These are phyloP conservation scores for Pseudocercospora vitis DNA, from an alignment of 2,329 filamentous ascomycete genomes.

Conservation along the genomic window DNA sequence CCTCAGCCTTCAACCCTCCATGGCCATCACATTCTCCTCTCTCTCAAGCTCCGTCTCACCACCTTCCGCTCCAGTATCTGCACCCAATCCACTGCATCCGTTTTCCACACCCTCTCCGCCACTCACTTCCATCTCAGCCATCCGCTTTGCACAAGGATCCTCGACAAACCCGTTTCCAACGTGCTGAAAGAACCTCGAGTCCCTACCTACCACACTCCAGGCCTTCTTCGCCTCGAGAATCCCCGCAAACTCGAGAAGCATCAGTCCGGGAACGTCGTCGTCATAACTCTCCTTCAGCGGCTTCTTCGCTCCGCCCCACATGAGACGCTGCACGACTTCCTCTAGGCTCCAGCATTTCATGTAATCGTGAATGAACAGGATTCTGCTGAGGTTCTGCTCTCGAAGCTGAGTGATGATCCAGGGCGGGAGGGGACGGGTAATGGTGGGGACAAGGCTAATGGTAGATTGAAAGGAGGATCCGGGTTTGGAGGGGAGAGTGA, in stretches of 20 bases:
- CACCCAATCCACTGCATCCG: not conserved
- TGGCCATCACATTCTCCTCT: too few relatives aligned
- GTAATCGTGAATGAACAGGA: slow-evolving; percentile 14
- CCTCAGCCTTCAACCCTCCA: too few relatives aligned
- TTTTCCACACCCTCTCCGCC: not conserved
- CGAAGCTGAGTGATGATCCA: slow-evolving; percentile 6
- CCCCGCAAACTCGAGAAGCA: slow-evolving; percentile 18
- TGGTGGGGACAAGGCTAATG: slow-evolving; percentile 10
- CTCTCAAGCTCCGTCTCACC: too few relatives aligned
- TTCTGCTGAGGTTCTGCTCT: slow-evolving; percentile 10
- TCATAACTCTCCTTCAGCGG: slow-evolving; percentile 9
- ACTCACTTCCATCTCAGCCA: not conserved
- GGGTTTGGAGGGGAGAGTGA: slow-evolving; percentile 10
- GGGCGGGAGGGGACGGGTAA: slow-evolving; percentile 12
- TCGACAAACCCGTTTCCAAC: not conserved
- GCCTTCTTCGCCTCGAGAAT: slow-evolving; percentile 13
- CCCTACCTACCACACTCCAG: not conserved
- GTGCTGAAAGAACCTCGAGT: slow-evolving; percentile 5
- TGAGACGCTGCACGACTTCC: slow-evolving; percentile 7
- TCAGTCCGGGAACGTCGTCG: not conserved
- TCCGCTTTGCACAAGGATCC: slow-evolving; percentile 17
- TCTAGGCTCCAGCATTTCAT: not conserved
- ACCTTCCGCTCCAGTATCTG: not conserved
- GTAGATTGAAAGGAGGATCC: slow-evolving; percentile 7
- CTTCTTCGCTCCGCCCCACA: not conserved